Evolutionary conservation across 805 yeast genomes (phyloP), one percentile per base, ranked within the genome.

Genomic region (Kodamaea nitidulidarum): DNA sequence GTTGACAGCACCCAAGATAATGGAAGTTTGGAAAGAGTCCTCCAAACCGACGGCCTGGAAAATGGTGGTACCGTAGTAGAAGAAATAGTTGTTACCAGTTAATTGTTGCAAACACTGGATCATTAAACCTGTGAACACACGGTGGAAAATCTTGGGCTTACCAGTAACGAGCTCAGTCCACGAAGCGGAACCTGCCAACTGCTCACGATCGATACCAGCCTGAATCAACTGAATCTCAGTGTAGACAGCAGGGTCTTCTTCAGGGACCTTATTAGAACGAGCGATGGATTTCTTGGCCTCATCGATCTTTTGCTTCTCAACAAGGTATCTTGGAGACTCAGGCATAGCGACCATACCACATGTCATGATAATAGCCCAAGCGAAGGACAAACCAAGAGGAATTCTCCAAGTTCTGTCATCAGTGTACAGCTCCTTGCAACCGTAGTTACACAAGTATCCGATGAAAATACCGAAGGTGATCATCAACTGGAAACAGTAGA

Each of bases 1-100:
- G 59, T 79, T 78, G 29, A 80, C 76, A 33, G 67, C 53, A 52
- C 81, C 80, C 38, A 79, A 55, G 34, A 78, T 64, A 17, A 80
- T 74, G n/a, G 83, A 71, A 11, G 83, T 76, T 40, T 66, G 56
- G 55, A 73, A 79, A 7, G 84, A 66, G 55, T 79, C 80, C 7
- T 58, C 47, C 45, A 79, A 49, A 31, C 84, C 82, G 41, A 76
- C 79, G 40, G 78, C 71, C 49, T 73, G 59, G 63, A 80, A 79
- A 42, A 79, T 64, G 14, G 79, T 63, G 31, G 83, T 78, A 40
- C 83, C 81, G 50, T 79, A 79, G 56, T 79, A 80, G 62, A 80
- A 79, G 59, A 80, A 79, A 54, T 77, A 80, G 63, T 80, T 79
- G 46, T 73, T 69, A 60, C 85, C 85, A 26, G 81, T 71, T 43